A percentile compares a stretch with the other conserved stretches of the same genome.
phyloP scores from a whole-genome alignment of 192 early-diverging fungal species.

The Coemansia umbellata region DNA sequence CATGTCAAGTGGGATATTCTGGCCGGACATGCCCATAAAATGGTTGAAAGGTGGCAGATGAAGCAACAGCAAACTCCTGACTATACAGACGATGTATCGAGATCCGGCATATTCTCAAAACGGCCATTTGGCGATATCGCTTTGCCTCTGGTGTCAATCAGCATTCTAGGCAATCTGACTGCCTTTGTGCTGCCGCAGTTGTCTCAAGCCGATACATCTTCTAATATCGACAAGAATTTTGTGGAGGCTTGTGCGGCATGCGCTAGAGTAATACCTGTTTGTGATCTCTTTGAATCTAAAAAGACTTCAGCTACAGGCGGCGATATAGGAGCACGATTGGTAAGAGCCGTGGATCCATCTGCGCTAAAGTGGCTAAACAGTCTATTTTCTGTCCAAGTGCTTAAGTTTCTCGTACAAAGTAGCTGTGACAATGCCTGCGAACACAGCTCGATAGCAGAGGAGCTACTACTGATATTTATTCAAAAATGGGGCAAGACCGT shows the following conservation, averaged over 20 bases:
- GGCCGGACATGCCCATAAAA: not conserved
- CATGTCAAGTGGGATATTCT: slow-evolving; percentile 14
- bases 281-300: slow-evolving; percentile 25
- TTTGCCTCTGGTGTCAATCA: slow-evolving; percentile 27
- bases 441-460: slow-evolving; percentile 16
- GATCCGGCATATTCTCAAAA: slow-evolving; percentile 3
- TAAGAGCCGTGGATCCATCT: slow-evolving; percentile 9
- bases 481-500: slow-evolving; percentile 39
- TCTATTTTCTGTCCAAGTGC: slow-evolving; percentile 19
- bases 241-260: slow-evolving; percentile 35
- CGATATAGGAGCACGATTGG: slow-evolving; percentile 3
- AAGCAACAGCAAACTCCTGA: slow-evolving; percentile 1
- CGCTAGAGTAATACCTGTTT: slow-evolving; percentile 20
- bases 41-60: slow-evolving; percentile 5
- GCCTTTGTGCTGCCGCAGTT: slow-evolving; percentile 41
- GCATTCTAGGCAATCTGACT: slow-evolving; percentile 36
- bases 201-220: slow-evolving; percentile 1
- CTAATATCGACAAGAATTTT: slow-evolving; percentile 11
- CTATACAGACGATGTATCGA: not conserved
- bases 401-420: slow-evolving; percentile 29
- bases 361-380: slow-evolving; percentile 41
- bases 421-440: slow-evolving; percentile 13
- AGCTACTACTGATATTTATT: slow-evolving; percentile 34
- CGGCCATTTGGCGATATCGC: not conserved
- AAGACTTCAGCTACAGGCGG: not conserved